Evolutionary conservation across 164 flowering plant species (phyloP).

Genomic region (Berberis thunbergii): DNA sequence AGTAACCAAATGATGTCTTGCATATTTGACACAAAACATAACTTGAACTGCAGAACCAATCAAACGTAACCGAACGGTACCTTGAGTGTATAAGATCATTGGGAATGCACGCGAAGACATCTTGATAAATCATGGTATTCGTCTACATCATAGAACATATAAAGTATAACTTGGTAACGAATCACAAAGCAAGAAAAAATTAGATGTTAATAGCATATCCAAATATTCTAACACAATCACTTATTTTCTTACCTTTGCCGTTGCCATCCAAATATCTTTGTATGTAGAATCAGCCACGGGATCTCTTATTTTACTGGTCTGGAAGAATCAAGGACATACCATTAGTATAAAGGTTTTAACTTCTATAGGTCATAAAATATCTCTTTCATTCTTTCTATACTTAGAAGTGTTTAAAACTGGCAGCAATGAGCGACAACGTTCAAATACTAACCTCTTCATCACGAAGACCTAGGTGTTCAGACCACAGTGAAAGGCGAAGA

Average conservation of each 20-base stretch:
- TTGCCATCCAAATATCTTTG: slow-evolving; percentile 85
- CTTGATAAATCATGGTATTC: slow-evolving; percentile 81
- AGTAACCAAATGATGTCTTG: neutral
- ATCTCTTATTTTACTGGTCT: slow-evolving; percentile 57
- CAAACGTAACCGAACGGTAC: slow-evolving; percentile 21
- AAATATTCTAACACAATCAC: neutral
- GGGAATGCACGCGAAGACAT: slow-evolving; percentile 87
- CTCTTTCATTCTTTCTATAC: neutral
- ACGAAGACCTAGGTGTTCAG: slow-evolving; percentile 79
- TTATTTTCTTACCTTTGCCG: slow-evolving; percentile 74
- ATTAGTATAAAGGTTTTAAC: neutral
- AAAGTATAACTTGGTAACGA: neutral
- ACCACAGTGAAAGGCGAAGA: slow-evolving; percentile 78
- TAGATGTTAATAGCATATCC: too few relatives aligned
- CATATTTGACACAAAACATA: neutral
- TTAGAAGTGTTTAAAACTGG: neutral
- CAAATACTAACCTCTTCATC: slow-evolving; percentile 53
- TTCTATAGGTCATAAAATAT: too few relatives aligned
- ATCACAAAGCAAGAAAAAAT: neutral
- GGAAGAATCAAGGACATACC: slow-evolving; percentile 9
- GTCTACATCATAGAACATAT: slow-evolving; percentile 26
- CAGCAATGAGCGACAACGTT: neutral
- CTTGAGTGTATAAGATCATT: slow-evolving; percentile 85
- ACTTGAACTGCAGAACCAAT: neutral
- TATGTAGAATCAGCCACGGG: slow-evolving; percentile 78